Base-by-base conservation (phyloP, 2,329 filamentous ascomycete species). In the Ophiocordyceps robertsii region DNA sequence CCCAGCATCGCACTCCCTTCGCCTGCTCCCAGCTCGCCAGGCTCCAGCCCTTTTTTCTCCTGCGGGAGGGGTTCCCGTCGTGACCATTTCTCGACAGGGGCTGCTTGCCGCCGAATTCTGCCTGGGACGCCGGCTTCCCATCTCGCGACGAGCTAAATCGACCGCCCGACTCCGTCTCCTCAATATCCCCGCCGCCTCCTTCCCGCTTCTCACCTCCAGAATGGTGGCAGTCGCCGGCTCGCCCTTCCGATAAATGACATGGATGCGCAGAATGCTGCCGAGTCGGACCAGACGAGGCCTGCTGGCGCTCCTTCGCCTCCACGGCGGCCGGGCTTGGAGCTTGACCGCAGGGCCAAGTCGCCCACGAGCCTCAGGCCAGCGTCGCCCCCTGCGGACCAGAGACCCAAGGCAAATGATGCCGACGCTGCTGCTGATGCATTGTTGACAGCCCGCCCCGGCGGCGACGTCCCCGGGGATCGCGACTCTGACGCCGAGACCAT, bases 401-500 rank as follows among this genome's bases (percentile, higher is more conserved):
- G 32, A 37, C 4, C 37, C 19, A 46, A 44, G 37, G 10, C 38
- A 8, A 11, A n/a, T 33, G 33, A 37, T 35, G 31, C 32, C 14
- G 19, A 44, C 30, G 29, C 32, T 19, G 31, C 38, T 14, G 41
- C 42, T 13, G 38, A 38, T 41, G 41, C 37, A 27, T 36, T 46
- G n/a, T 41, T 42, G 27, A 41, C 43, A 13, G 42, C 49, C 16
- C 49, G 44, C 41, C 54, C 61, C 17, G 55, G 60, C 42, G 66
- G 72, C 41, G 66, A 72, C 43, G 59, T 53, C 43, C 58, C 57
- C 19, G 64, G 64, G 44, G 78, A 80, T 45, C 77, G 71, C 53
- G 77, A 81, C 52, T 84, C 80, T 1, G 80, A 84, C 54, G 80
- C 80, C 39, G 80, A 84, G 62, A 84, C 80, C 13, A 81, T 84